Evolutionary conservation across 2,329 filamentous ascomycete genomes (phyloP).

Genomic region (Talaromyces amestolkiae): DNA sequence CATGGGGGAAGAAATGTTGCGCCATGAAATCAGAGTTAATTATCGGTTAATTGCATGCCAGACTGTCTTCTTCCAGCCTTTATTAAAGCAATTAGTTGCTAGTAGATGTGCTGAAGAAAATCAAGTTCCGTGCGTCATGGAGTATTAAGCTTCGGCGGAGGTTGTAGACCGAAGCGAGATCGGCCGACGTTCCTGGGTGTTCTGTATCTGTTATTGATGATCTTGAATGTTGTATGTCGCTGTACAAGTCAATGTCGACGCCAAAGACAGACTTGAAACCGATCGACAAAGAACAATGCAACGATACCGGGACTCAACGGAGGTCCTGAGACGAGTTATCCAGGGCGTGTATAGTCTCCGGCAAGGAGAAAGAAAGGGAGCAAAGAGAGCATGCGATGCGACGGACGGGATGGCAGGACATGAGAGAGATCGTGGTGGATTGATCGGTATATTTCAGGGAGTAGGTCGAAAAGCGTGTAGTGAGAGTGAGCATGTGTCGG

Average conservation of each 20-base stretch:
- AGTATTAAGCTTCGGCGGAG: not conserved
- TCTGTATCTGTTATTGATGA: not conserved
- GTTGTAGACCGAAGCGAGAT: not conserved
- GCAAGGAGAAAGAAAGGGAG: not conserved
- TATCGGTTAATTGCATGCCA: not conserved
- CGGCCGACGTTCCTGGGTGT: not conserved
- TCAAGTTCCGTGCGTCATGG: constrained; percentile 2
- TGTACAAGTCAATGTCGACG: not conserved
- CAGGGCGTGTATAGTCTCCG: not conserved
- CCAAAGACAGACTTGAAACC: not conserved
- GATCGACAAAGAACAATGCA: constrained; percentile 1
- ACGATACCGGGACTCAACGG: constrained; percentile 1
- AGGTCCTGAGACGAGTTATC: not conserved
- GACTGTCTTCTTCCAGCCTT: not conserved
- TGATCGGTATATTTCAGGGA: not conserved
- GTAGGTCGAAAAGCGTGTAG: not conserved
- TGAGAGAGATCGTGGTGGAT: not conserved
- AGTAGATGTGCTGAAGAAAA: not conserved
- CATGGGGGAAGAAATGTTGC: constrained; percentile 11
- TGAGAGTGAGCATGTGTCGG: not conserved
- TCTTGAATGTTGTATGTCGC: not conserved
- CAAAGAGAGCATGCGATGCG: constrained; percentile 4
- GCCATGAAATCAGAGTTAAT: not conserved
- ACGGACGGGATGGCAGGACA: not conserved
- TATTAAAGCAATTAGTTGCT: not conserved